These are phyloP conservation scores for Nigrograna mackinnonii DNA, from an alignment of 2,329 filamentous ascomycete genomes.

Conservation along the genomic window DNA sequence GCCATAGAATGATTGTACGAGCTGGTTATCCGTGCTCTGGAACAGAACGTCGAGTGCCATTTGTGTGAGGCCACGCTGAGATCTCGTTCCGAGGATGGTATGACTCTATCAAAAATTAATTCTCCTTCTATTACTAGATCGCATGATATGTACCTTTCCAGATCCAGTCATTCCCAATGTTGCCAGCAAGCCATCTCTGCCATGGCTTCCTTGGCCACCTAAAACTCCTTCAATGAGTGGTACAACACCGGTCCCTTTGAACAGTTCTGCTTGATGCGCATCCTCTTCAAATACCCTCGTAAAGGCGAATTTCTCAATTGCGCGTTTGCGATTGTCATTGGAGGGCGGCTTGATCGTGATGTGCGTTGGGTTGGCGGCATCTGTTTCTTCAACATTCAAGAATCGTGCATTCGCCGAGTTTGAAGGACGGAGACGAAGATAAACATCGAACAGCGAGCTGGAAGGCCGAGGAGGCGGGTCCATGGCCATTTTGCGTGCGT, in stretches of 20 bases:
- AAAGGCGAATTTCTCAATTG: slow-evolving; percentile 92
- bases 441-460: slow-evolving; percentile 82
- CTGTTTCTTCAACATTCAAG: slow-evolving; percentile 69
- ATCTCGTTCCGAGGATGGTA: slow-evolving; percentile 87
- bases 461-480: slow-evolving; percentile 39
- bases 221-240: slow-evolving; percentile 81
- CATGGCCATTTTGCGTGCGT: slow-evolving; percentile 29
- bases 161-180: slow-evolving; percentile 94
- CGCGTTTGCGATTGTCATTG: slow-evolving; percentile 79
- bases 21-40: slow-evolving; percentile 73
- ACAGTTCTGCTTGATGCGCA: slow-evolving; percentile 82
- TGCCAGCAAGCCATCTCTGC: slow-evolving; percentile 85
- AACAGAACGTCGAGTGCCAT: slow-evolving; percentile 90
- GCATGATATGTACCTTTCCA: slow-evolving; percentile 72
- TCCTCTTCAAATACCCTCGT: slow-evolving; percentile 91
- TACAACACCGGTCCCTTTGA: slow-evolving; percentile 76
- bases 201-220: slow-evolving; percentile 71
- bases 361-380: slow-evolving; percentile 47
- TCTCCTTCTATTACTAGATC: background rate
- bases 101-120: slow-evolving; percentile 67
- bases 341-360: slow-evolving; percentile 66
- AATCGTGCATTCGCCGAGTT: slow-evolving; percentile 59
- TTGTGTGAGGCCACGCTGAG: slow-evolving; percentile 87
- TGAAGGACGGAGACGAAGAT: slow-evolving; percentile 71
- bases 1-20: slow-evolving; percentile 63